phyloP scores from a whole-genome alignment of 352 stramenopile genomes.

The Pythium rishiriense region DNA sequence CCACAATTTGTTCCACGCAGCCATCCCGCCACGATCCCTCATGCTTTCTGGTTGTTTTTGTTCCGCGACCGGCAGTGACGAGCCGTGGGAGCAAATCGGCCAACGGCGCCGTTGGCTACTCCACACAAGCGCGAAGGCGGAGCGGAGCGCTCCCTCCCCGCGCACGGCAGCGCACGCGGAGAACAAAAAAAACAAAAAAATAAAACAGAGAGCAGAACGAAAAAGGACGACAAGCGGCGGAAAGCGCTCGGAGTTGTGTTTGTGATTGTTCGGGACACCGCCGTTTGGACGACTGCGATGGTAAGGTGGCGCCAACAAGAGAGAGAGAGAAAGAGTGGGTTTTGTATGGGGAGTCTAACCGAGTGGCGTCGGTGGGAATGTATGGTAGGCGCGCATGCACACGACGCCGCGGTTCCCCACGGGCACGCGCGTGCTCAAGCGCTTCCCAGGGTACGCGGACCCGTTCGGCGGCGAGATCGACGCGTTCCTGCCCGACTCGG shows the following conservation, averaged over 20 bases:
- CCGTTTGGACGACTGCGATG: too few relatives aligned
- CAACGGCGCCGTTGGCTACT: not conserved
- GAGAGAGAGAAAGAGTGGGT: not conserved
- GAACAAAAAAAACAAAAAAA: conserved; percentile 1
- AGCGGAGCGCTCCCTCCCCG: not conserved
- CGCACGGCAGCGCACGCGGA: not conserved
- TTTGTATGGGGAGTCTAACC: too few relatives aligned
- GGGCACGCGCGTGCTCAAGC: conserved; percentile 68
- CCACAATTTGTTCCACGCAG: not conserved
- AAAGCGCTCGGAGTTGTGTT: too few relatives aligned
- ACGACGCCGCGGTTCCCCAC: conserved; percentile 56
- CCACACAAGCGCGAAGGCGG: not conserved
- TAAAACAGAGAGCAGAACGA: too few relatives aligned
- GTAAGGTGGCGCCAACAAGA: too few relatives aligned
- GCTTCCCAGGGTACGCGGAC: conserved; percentile 58
- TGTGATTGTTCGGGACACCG: not conserved
- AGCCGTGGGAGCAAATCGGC: not conserved
- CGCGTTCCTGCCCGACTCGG: conserved; percentile 40
- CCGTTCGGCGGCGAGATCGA: conserved; percentile 68
- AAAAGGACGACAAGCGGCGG: too few relatives aligned
- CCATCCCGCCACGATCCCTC: conserved; percentile 2
- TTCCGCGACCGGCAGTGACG: conserved; percentile 5
- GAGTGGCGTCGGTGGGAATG: not conserved
- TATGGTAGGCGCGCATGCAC: conserved; percentile 43
- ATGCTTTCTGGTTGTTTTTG: conserved; percentile 2